These are phyloP conservation scores for Ramaria rubella DNA, from an alignment of 768 basidiomycete genomes.

Conservation along the genomic window DNA sequence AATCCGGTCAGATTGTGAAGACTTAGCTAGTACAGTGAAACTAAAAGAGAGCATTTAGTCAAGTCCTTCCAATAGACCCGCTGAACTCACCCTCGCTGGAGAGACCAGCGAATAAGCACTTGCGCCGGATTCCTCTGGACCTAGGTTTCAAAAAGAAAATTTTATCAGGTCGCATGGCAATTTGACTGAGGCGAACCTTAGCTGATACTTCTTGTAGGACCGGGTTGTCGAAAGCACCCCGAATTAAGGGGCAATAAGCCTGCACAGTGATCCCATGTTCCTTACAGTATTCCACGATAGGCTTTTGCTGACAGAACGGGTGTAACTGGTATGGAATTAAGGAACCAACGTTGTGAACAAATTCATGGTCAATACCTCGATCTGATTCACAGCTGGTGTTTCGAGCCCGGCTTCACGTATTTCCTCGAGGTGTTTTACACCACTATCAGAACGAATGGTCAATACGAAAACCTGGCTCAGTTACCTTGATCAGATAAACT, in stretches of 20 bases:
- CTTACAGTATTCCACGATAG: constrained; percentile 70
- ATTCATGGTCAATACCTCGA: constrained; percentile 54
- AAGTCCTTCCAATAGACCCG: background rate
- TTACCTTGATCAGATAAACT: no score
- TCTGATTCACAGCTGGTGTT: constrained; percentile 71
- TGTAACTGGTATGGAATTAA: constrained; percentile 72
- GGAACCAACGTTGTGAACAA: no score
- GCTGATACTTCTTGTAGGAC: constrained; percentile 47
- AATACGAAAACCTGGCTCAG: background rate
- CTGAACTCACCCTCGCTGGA: constrained; percentile 65
- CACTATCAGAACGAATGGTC: constrained; percentile 34
- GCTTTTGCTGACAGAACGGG: constrained; percentile 74
- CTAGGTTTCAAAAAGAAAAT: no score
- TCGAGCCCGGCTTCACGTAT: constrained; percentile 55
- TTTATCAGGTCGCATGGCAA: background rate
- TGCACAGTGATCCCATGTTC: constrained; percentile 54
- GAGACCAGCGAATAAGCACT: constrained; percentile 82
- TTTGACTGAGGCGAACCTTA: constrained; percentile 55
- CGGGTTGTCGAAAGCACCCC: constrained; percentile 43
- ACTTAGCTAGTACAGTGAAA: constrained; percentile 82
- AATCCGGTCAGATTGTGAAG: constrained; percentile 63
- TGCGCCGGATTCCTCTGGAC: constrained; percentile 66
- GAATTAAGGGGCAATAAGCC: constrained; percentile 73
- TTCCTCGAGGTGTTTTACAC: constrained; percentile 67
- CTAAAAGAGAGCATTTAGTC: background rate